phyloP scores from a whole-genome alignment of 176 grass and related monocot genomes.

The Lolium rigidum region DNA sequence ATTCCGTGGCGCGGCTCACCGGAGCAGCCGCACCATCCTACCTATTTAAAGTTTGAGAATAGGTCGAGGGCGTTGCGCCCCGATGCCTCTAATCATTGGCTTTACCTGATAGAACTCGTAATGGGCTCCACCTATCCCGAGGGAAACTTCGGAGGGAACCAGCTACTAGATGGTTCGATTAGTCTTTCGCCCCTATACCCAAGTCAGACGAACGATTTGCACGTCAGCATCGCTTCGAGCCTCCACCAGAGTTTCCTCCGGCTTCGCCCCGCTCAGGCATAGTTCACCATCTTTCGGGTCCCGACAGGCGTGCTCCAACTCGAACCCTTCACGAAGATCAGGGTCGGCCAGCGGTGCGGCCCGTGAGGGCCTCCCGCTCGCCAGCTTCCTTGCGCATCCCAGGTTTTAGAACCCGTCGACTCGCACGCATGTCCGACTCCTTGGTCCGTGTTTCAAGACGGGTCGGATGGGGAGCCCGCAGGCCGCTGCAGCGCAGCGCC shows the following conservation, averaged over 20 bases:
- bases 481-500: conserved; percentile 27
- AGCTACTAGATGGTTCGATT: conserved; percentile 78
- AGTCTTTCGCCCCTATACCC: conserved; percentile 72
- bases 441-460: conserved; percentile 86
- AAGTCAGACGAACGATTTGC: conserved; percentile 65
- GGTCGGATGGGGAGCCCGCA: conserved; percentile 63
- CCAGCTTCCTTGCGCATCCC: conserved; percentile 31
- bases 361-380: conserved; percentile 19
- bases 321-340: conserved; percentile 72
- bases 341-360: conserved; percentile 57
- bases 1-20: conserved; percentile 8
- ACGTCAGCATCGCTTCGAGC: conserved; percentile 65
- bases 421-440: conserved; percentile 68
- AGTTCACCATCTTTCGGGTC: conserved; percentile 90
- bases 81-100: conserved; percentile 81
- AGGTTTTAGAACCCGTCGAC: neutral
- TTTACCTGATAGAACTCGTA: conserved; percentile 74
- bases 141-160: conserved; percentile 74
- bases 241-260: conserved; percentile 75
- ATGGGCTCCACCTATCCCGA: conserved; percentile 70
- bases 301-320: conserved; percentile 76
- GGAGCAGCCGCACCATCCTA: conserved; percentile 20
- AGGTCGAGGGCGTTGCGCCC: conserved; percentile 2
- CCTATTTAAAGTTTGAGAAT: conserved; percentile 68
- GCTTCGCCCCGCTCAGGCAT: conserved; percentile 73